phyloP scores from a whole-genome alignment of 1,284 basidiomycete genomes.

The Tilletia caries region DNA sequence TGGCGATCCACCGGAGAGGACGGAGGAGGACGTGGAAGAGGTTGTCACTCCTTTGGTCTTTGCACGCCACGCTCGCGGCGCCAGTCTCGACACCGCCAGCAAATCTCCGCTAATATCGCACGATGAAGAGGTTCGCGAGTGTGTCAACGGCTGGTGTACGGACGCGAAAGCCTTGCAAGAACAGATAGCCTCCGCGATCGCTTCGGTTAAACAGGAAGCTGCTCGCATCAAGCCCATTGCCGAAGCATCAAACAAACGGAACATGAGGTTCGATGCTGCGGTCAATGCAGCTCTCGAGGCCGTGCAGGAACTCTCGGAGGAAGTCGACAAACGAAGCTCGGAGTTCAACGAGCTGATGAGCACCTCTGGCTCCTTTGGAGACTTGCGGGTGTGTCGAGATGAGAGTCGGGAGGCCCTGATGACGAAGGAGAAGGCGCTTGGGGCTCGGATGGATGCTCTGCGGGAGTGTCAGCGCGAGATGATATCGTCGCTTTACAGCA shows the following conservation, averaged over 20 bases:
- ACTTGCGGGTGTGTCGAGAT: neutral
- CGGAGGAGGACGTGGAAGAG: neutral
- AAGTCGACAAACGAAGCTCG: neutral
- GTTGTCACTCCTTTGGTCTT: neutral
- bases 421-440: constrained; percentile 5
- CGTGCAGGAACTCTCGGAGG: neutral
- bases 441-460: neutral
- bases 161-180: constrained; percentile 4
- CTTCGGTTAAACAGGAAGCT: neutral
- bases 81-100: neutral
- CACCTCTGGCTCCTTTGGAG: constrained; percentile 1
- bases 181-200: neutral
- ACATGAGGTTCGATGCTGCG: neutral
- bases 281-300: neutral
- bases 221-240: neutral
- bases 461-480: constrained; percentile 8
- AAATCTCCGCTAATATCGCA: neutral
- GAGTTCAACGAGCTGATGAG: neutral
- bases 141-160: constrained; percentile 1
- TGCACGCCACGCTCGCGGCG: neutral
- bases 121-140: neutral
- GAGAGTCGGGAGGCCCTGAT: neutral
- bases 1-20: neutral
- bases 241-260: neutral
- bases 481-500: constrained; percentile 12